Evolutionary conservation across 169 alveolate species (phyloP).

Genomic region (Babesia bigemina): DNA sequence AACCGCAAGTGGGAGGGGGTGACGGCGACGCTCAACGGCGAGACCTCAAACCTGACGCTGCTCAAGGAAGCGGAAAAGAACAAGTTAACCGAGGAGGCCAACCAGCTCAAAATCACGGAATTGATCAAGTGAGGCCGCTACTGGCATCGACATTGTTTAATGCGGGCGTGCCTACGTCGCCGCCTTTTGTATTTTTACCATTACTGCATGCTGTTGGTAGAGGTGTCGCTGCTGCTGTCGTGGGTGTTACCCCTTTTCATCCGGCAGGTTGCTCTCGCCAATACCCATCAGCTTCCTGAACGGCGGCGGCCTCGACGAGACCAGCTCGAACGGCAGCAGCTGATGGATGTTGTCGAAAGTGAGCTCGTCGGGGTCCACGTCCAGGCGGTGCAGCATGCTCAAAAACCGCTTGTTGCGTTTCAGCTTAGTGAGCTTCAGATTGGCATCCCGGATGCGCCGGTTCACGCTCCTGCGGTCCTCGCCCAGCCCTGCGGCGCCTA

Average conservation of each 20-base stretch:
- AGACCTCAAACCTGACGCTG: conserved; percentile 50
- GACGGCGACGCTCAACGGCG: conserved; percentile 79
- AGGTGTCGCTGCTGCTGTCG: no score
- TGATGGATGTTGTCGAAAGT: conserved; percentile 39
- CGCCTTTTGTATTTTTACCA: no score
- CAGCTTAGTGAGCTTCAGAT: conserved; percentile 31
- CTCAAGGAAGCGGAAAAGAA: conserved; percentile 19
- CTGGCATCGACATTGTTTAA: background rate
- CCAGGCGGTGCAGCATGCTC: conserved; percentile 51
- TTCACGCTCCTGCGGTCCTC: conserved; percentile 18
- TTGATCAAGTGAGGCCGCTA: background rate
- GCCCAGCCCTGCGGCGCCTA: conserved; percentile 13
- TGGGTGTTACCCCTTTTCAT: background rate
- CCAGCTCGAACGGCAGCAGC: conserved; percentile 48
- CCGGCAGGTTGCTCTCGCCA: conserved; percentile 24
- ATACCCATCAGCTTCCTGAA: conserved; percentile 21
- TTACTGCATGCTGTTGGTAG: no score
- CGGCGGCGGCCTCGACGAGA: conserved; percentile 43
- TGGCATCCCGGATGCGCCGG: conserved; percentile 32
- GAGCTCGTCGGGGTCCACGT: conserved; percentile 25
- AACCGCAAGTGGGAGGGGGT: conserved; percentile 80
- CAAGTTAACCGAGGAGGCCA: background rate
- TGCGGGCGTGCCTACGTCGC: background rate
- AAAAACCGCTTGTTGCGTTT: conserved; percentile 43
- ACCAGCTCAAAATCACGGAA: conserved; percentile 24